A percentile compares a stretch with the other conserved stretches of the same genome.
Evolutionary conservation across 2,329 filamentous ascomycete species (phyloP).

Genomic region (Cladosporium phlei): DNA sequence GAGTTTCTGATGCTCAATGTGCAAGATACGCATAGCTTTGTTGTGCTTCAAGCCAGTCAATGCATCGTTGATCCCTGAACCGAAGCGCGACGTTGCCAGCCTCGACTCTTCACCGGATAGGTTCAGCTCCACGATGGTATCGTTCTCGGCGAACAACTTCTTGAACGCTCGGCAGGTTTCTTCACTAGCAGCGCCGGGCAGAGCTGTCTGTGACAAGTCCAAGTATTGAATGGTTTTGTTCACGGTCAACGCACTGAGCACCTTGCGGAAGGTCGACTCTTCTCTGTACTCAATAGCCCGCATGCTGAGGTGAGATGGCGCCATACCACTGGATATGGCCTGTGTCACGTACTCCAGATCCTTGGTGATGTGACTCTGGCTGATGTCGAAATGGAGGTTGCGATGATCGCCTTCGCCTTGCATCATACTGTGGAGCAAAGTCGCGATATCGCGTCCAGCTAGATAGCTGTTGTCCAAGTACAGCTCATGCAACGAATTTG

Average conservation of each 20-base stretch:
- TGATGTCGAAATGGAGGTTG: constrained; percentile 62
- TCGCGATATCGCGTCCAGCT: constrained; percentile 60
- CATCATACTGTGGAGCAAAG: constrained; percentile 59
- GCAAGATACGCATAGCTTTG: constrained; percentile 55
- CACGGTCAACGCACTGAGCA: constrained; percentile 57
- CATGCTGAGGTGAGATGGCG: constrained; percentile 61
- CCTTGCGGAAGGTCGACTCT: constrained; percentile 58
- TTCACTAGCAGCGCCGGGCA: constrained; percentile 63
- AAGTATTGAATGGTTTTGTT: constrained; percentile 61
- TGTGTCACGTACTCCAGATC: constrained; percentile 49
- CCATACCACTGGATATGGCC: constrained; percentile 49
- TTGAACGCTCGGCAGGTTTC: constrained; percentile 63
- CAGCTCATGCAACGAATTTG: constrained; percentile 56
- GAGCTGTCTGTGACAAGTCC: constrained; percentile 65
- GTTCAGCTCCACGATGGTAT: constrained; percentile 61
- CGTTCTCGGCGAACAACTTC: constrained; percentile 62
- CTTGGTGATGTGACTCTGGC: constrained; percentile 56
- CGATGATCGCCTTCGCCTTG: constrained; percentile 42
- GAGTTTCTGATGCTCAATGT: constrained; percentile 64
- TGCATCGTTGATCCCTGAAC: constrained; percentile 63
- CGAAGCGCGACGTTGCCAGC: constrained; percentile 65
- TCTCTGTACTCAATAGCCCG: constrained; percentile 65
- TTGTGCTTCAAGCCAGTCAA: constrained; percentile 62
- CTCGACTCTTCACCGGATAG: constrained; percentile 68
- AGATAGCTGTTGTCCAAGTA: constrained; percentile 63